Evolutionary conservation across 306 rosid genomes (phyloP).

Genomic region (Luffa acutangula): DNA sequence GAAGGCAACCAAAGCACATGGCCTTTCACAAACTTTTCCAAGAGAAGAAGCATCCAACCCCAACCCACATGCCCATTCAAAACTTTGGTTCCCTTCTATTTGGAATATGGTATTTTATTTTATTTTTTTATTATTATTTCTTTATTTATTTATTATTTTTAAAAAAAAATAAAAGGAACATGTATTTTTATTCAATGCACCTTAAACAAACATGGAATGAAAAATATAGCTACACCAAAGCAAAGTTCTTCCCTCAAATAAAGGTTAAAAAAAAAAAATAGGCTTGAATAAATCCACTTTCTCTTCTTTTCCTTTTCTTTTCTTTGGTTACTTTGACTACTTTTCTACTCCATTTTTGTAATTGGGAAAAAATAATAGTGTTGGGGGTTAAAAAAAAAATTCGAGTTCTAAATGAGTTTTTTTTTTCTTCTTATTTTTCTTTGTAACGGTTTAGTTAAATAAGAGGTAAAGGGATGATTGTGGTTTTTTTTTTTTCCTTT

Average conservation of each 20-base stretch:
- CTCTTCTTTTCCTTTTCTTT: not conserved
- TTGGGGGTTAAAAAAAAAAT: not conserved
- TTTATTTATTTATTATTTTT: no score
- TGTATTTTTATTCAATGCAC: not conserved
- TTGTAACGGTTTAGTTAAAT: no score
- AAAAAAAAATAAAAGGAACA: no score
- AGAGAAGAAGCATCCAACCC: conserved; percentile 1
- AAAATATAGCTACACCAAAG: not conserved
- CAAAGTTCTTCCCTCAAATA: not conserved
- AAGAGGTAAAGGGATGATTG: no score
- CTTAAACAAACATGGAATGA: not conserved
- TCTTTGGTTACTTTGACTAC: not conserved
- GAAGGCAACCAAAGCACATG: not conserved
- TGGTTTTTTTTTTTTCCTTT: no score
- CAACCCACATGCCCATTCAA: not conserved
- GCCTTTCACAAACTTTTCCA: not conserved
- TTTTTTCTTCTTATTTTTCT: no score
- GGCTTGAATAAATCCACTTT: not conserved
- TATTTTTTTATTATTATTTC: no score
- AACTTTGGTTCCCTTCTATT: not conserved
- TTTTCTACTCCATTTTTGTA: not conserved
- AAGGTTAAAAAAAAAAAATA: no score
- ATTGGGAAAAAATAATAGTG: not conserved
- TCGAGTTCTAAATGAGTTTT: no score
- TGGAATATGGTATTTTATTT: not conserved